Percentiles rank a stretch among this genome's conserved stretches.
phyloP scores from a whole-genome alignment of 495 filamentous ascomycete genomes.

The Filosporella fistucella region DNA sequence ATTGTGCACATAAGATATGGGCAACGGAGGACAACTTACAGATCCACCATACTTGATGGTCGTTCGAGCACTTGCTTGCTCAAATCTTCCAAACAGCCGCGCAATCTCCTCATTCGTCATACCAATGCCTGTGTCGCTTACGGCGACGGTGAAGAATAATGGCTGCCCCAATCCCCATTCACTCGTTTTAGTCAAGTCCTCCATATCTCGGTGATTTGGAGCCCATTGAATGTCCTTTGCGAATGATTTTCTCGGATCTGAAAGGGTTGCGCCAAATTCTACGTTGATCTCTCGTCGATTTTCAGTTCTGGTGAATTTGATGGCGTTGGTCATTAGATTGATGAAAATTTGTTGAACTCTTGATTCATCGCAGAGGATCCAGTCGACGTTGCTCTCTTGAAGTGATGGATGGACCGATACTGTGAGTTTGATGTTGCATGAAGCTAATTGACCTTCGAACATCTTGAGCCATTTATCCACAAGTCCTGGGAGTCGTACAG shows the following conservation, averaged over 20 bases:
- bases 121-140: constrained; percentile 73
- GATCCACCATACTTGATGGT: constrained; percentile 78
- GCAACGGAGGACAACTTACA: constrained; percentile 23
- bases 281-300: constrained; percentile 26
- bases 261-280: constrained; percentile 46
- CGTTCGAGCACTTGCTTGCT: constrained; percentile 67
- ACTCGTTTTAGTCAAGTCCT: constrained; percentile 42
- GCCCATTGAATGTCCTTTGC: constrained; percentile 18
- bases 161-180: constrained; percentile 70
- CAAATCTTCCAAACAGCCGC: constrained; percentile 73
- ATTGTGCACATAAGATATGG: background rate
- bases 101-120: constrained; percentile 68
- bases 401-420: constrained; percentile 45
- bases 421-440: constrained; percentile 46
- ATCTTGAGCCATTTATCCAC: constrained; percentile 50
- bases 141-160: constrained; percentile 66
- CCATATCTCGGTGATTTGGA: constrained; percentile 26
- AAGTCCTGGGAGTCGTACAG: constrained; percentile 43
- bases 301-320: constrained; percentile 47
- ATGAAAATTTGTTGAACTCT: constrained; percentile 55
- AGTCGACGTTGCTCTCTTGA: constrained; percentile 40
- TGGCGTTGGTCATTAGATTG: constrained; percentile 52
- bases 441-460: constrained; percentile 68
- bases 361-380: constrained; percentile 53
- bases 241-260: constrained; percentile 23